Evolutionary conservation across 192 early-diverging fungal genomes (phyloP), one percentile per base, ranked within the genome.

Genomic region (Umbelopsis ramanniana): DNA sequence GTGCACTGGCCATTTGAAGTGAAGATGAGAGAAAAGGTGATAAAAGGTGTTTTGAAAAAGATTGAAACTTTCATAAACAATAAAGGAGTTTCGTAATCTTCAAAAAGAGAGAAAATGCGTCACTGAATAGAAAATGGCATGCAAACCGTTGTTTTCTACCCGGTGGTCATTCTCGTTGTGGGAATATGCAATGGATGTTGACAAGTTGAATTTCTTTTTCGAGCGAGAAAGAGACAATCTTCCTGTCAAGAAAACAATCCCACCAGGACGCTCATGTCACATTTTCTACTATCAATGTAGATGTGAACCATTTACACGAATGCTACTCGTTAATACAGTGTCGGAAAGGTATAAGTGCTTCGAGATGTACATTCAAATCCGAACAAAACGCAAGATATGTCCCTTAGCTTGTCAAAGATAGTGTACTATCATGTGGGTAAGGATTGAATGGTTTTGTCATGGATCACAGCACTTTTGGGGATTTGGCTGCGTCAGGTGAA

Each of bases 81-180:
- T 50, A 50, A n/a, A 21, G 48, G 5, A n/a, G 15, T 50, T 50
- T 3, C 1, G 15, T 19, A 17, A 3, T 50, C 6, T 17, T 50
- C 15, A 50, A 19, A 6, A 50, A 50, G 5, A 15, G 6, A 21
- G 6, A 50, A 50, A 6, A 21, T 50, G 17, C 48, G 48, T 50
- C 48, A 50, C 48, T 17, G 17, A 50, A 6, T 43, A 43, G 17
- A 17, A 50, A 15, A 19, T 50, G 48, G n/a, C 48, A 50, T n/a
- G 48, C 48, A 50, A 50, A 50, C 17, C n/a, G 15, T 50, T 21
- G 48, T 50, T 50, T 50, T 50, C 48, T 50, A 50, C n/a, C 48
- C 14, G 19, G 48, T 50, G 48, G 48, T 50, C 48, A 50, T 50
- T 50, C 14, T n/a, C 48, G 5, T 21, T 50, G 48, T 50, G n/a